A percentile compares a stretch with the other conserved stretches of the same genome.
These are phyloP conservation scores for Elsinoe necatrix DNA, from an alignment of 2,329 filamentous ascomycete genomes.

Conservation along the genomic window DNA sequence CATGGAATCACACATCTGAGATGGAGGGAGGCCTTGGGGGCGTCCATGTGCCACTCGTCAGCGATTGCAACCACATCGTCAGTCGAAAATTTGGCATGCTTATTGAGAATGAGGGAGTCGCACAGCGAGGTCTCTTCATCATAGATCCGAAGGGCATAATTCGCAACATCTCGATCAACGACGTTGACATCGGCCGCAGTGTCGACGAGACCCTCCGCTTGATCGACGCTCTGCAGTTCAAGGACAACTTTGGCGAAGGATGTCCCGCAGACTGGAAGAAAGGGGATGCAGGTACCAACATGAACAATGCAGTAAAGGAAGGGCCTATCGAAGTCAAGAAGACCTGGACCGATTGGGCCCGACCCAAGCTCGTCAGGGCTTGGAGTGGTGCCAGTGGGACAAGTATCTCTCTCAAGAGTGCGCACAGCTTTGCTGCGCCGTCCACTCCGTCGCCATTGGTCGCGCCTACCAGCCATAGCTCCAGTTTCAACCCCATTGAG, in stretches of 20 bases:
- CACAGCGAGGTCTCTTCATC: constrained; percentile 56
- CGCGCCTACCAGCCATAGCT: constrained; percentile 22
- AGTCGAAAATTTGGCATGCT: constrained; percentile 55
- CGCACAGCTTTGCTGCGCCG: constrained; percentile 8
- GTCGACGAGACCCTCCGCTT: constrained; percentile 56
- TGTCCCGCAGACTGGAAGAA: constrained; percentile 30
- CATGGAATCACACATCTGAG: constrained; percentile 51
- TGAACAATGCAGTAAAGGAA: constrained; percentile 22
- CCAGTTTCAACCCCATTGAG: constrained; percentile 17
- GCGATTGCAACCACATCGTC: constrained; percentile 54
- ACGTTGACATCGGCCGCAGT: constrained; percentile 55
- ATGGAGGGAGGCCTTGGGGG: constrained; percentile 55
- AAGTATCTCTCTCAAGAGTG: constrained; percentile 2
- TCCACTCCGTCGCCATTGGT: constrained; percentile 18
- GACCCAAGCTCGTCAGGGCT: constrained; percentile 27
- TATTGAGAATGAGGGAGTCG: constrained; percentile 55
- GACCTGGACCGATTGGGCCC: constrained; percentile 27
- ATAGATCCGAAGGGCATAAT: constrained; percentile 56
- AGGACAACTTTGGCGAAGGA: constrained; percentile 35
- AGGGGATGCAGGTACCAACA: constrained; percentile 26
- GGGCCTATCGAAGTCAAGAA: constrained; percentile 27
- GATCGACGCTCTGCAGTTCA: constrained; percentile 43
- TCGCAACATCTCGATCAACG: constrained; percentile 56
- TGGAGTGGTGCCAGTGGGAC: constrained; percentile 21
- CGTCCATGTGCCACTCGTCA: constrained; percentile 53